Evolutionary conservation across 2,329 filamentous ascomycete species (phyloP), one percentile per base, ranked within the genome.

Genomic region (Botrytis galanthina): DNA sequence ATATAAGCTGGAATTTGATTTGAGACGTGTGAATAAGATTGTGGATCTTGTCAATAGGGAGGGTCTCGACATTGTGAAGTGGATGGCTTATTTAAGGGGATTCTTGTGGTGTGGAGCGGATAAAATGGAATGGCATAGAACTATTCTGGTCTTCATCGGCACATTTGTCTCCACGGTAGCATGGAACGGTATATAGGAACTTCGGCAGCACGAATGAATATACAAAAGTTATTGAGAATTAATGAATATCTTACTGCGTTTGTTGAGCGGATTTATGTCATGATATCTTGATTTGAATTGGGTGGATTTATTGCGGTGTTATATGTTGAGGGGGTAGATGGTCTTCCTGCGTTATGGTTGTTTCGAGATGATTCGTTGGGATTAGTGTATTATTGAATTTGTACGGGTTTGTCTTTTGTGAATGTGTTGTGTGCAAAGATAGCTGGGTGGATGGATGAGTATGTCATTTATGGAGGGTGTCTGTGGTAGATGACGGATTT

Each of bases 121-220:
- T 35, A 20, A 22, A 10, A 44, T n/a, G 20, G 26, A 5, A 35
- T 37, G 68, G 5, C 14, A 29, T 61, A 59, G 67, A 46, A 54
- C 35, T 16, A 29, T 29, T 57, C 6, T 18, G n/a, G 16, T 29
- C 14, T 57, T 18, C 51, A 57, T 57, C 16, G 51, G n/a, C 51
- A 57, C 7, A 57, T 18, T 9, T 9, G n/a, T 18, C n/a, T 57
- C n/a, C 51, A 18, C 26, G 5, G 18, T 39, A 48, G 16, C n/a
- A 67, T 67, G 32, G 35, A 37, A 54, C 22, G 4, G 39, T 67
- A 67, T 39, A 67, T 67, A 67, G 22, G n/a, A 67, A 67, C 51
- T 39, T 39, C 35, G 9, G 26, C 37, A 39, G 60, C 64, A 29
- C 39, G 32, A n/a, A 37, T 39, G 64, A 51, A 51, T 67, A 67